A percentile compares a stretch with the other conserved stretches of the same genome.
Evolutionary conservation across 208 protist species (phyloP).

Genomic region (Trypanosoma brucei): DNA sequence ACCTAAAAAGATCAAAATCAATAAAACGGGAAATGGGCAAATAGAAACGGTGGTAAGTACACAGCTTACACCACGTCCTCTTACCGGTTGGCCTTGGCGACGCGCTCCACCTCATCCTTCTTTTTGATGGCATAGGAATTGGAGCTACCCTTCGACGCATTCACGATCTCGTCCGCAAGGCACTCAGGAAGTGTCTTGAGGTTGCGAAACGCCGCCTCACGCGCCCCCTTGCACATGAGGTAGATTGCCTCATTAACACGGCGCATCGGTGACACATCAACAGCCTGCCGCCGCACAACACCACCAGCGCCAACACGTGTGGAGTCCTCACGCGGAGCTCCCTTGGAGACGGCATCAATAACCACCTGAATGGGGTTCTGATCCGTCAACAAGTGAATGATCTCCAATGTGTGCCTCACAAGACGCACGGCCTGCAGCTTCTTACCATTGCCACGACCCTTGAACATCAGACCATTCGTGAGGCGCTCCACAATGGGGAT

Average conservation of each 20-base stretch:
- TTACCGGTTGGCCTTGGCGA: constrained; percentile 99
- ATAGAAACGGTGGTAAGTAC: too few species aligned
- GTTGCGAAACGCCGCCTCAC: constrained; percentile 98
- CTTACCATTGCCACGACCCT: constrained; percentile 99
- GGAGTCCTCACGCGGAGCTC: constrained; percentile 99
- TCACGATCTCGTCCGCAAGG: constrained; percentile 99
- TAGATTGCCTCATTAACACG: constrained; percentile 99
- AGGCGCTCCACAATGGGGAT: constrained; percentile 95
- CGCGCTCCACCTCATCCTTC: constrained; percentile 99
- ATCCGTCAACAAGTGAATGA: constrained; percentile 99
- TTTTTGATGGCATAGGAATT: constrained; percentile 99
- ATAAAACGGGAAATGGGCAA: too few species aligned
- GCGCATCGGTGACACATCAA: constrained; percentile 99
- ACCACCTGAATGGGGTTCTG: constrained; percentile 99
- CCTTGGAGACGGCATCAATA: constrained; percentile 98
- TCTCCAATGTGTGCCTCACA: constrained; percentile 98
- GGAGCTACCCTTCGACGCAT: constrained; percentile 96
- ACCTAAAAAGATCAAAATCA: too few species aligned
- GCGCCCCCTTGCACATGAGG: constrained; percentile 97
- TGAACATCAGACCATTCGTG: constrained; percentile 98
- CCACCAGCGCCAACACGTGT: constrained; percentile 99
- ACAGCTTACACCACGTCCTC: not conserved
- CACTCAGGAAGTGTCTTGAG: constrained; percentile 99
- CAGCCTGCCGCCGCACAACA: constrained; percentile 99
- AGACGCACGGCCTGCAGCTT: constrained; percentile 99